Evolutionary conservation across 805 yeast species (phyloP), one percentile per base, ranked within the genome.

Genomic region (Tetrapisispora fleetii): DNA sequence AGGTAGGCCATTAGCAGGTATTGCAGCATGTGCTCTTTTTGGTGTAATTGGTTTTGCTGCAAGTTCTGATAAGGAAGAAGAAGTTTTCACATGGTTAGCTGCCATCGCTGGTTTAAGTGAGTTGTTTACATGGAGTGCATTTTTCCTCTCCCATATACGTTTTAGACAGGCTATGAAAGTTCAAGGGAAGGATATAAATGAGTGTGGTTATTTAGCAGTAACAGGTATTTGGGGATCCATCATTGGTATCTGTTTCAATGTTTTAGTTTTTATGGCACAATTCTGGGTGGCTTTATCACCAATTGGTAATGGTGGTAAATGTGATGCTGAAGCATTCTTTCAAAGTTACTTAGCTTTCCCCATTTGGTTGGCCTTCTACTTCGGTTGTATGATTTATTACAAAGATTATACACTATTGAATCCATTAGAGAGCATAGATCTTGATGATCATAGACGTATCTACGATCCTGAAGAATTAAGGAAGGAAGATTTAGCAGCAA

Each of bases 201-300:
- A 79, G 58, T 65, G 80, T 43, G 78, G 80, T 3, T 78, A 71
- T 61, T 60, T 58, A 38, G 69, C 82, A 21, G 72, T 66, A 52
- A 65, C 72, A 28, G 82, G 82, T 43, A 57, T 68, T 14, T 65
- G 59, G 58, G 81, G 80, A 16, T 77, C 82, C 3, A 68, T 63
- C 54, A 70, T 68, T 58, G 83, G 78, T 19, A 62, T 78, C 16
- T 50, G 68, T n/a, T 65, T 81, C 53, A 76, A 78, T 49, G 50
- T 67, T 10, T 65, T 79, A 46, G 75, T 80, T 24, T 60, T 79
- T 32, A 62, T 73, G 45, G 81, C 80, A 1, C 83, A 79, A 59
- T 78, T 80, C 62, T 80, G 83, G 80, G 75, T 81, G 49, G 82
- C 85, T 2, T 59, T 80, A 47, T 78, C 72, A 60, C 84, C 86